phyloP scores from a whole-genome alignment of 2,329 filamentous ascomycete species.

The Grosmannia serpens region DNA sequence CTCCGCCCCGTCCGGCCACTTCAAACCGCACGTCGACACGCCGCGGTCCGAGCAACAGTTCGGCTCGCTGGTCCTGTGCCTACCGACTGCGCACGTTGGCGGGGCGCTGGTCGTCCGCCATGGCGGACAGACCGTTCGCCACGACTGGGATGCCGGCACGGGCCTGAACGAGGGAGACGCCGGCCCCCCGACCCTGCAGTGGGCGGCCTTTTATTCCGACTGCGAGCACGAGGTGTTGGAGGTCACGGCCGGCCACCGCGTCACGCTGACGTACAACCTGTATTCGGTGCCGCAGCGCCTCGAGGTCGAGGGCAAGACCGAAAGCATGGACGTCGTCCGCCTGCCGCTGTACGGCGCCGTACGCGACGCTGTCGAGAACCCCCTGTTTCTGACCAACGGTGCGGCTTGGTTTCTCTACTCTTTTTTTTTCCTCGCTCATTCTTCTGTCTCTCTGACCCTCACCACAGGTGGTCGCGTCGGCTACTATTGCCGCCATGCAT shows the following conservation, averaged over 20 bases:
- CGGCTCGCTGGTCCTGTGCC: conserved; percentile 41
- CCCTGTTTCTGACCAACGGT: background rate
- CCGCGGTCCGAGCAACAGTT: conserved; percentile 36
- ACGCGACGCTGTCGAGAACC: background rate
- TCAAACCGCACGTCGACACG: conserved; percentile 41
- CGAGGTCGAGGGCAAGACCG: background rate
- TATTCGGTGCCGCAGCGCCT: conserved; percentile 16
- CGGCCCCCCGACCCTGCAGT: conserved; percentile 18
- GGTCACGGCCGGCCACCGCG: conserved; percentile 36
- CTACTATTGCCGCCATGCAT: background rate
- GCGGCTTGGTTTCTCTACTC: background rate
- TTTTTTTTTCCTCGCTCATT: background rate
- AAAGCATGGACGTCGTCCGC: background rate
- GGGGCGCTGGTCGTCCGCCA: conserved; percentile 33
- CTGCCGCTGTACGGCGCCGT: background rate
- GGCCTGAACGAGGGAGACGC: background rate
- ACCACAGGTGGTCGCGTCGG: background rate
- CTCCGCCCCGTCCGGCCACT: conserved; percentile 35
- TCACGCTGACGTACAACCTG: conserved; percentile 51
- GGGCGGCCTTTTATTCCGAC: conserved; percentile 37
- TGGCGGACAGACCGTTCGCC: conserved; percentile 20
- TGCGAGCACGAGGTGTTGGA: conserved; percentile 40
- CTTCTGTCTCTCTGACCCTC: background rate
- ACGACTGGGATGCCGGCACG: conserved; percentile 26
- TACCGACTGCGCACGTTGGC: conserved; percentile 26